Evolutionary conservation across 2,329 filamentous ascomycete genomes (phyloP), one percentile per base, ranked within the genome.

Genomic region (Fusarium sp.): DNA sequence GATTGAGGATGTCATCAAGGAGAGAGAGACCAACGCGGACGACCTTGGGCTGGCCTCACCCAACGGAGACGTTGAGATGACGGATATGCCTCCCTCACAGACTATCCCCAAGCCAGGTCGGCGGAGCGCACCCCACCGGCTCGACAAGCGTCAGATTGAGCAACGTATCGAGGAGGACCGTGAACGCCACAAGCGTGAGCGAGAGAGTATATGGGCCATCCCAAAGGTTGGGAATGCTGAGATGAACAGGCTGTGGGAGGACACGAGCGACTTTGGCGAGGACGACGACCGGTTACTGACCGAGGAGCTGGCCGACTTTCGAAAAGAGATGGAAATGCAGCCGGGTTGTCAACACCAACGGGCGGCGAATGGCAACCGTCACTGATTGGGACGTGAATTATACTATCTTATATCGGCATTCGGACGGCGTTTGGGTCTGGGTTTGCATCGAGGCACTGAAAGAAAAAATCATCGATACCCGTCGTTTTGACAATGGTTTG

Each of bases 111-210:
- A 77, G 65, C 74, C 76, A 14, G 73, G 74, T 10, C 79, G 73
- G 64, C 76, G 74, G 63, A 75, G 69, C 49, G 77, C 68, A 62
- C 74, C 77, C 5, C 79, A 81, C 27, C 79, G 81, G 14, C 79
- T 96, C 56, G 93, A 97, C 75, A 96, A 95, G 80, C 87, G 91
- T 61, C 92, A 97, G 81, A 92, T 97, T 58, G 94, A 98, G 81
- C 94, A 98, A 82, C 86, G 96, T 40, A 97, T 99, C 68, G 96
- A 99, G 74, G 96, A 99, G 80, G 96, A 99, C 79, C 85, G 96
- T 4, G 96, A 99, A 79, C 85, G 96, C 44, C 96, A 99, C 79
- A 99, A 99, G 84, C 84, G 95, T 44, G 83, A 95, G 75, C 84
- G 96, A 20, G 96, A 99, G 81, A 93, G 90, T 74, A 96, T 97